Evolutionary conservation across 345 rosid species (phyloP).

Genomic region (Populus deltoides): DNA sequence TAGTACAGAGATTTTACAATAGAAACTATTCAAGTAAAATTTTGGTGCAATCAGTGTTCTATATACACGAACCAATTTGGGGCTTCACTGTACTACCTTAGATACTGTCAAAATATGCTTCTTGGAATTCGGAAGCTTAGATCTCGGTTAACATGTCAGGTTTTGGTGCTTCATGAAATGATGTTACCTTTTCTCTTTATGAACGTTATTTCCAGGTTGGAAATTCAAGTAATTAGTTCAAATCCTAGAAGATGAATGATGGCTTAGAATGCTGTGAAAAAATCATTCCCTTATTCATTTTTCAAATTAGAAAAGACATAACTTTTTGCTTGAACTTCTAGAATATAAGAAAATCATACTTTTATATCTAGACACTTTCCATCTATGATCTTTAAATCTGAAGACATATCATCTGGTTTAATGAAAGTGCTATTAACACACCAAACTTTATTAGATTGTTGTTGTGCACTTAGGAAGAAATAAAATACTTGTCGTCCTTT

Average conservation of each 20-base stretch:
- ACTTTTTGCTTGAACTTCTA: background rate
- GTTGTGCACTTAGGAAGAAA: no score
- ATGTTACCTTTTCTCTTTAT: background rate
- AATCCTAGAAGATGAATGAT: background rate
- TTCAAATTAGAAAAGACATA: background rate
- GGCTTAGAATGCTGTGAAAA: background rate
- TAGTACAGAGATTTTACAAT: background rate
- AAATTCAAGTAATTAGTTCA: background rate
- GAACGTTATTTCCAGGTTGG: background rate
- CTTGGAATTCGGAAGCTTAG: background rate
- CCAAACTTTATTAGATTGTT: no score
- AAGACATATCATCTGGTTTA: no score
- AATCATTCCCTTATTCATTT: background rate
- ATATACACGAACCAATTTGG: background rate
- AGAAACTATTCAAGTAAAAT: background rate
- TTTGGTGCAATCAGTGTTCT: background rate
- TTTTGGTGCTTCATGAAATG: background rate
- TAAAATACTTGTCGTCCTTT: no score
- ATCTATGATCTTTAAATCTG: no score
- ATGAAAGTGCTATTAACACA: no score
- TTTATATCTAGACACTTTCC: no score
- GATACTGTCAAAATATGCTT: background rate
- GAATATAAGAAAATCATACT: background rate
- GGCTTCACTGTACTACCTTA: background rate
- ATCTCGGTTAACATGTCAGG: background rate